phyloP scores from a whole-genome alignment of 2,329 filamentous ascomycete genomes.

The Elsinoe perseae region DNA sequence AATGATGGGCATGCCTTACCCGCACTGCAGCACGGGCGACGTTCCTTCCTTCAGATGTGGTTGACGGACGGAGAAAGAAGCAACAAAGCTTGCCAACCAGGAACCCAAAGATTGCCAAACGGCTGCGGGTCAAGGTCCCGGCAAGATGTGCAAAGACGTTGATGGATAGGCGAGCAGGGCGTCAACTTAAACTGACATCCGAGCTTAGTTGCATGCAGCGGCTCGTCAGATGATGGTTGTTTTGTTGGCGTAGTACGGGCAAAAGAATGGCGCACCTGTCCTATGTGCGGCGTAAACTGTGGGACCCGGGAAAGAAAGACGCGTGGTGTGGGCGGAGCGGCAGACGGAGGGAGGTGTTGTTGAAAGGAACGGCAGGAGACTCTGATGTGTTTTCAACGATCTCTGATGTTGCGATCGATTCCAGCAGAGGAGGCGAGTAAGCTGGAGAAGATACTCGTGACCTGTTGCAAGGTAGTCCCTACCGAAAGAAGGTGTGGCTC shows the following conservation, averaged over 20 bases:
- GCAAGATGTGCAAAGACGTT: neutral
- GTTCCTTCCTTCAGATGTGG: constrained; percentile 4
- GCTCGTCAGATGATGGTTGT: constrained; percentile 1
- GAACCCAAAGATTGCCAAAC: constrained; percentile 11
- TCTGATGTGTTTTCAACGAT: neutral
- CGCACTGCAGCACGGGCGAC: constrained; percentile 5
- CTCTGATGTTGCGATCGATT: neutral
- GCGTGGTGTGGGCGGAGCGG: neutral
- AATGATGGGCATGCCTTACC: constrained; percentile 10
- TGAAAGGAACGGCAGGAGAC: neutral
- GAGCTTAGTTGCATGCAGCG: constrained; percentile 12
- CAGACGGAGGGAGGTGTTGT: neutral
- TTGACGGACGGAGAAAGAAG: constrained; percentile 6
- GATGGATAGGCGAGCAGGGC: constrained; percentile 9
- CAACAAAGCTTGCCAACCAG: constrained; percentile 15
- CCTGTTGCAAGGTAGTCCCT: neutral
- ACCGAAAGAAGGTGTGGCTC: neutral
- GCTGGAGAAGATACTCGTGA: neutral
- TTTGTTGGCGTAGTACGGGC: constrained; percentile 12
- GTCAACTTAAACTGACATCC: constrained; percentile 14
- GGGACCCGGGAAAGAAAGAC: neutral
- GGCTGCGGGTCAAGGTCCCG: constrained; percentile 4
- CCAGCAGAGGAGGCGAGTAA: neutral
- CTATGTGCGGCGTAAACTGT: constrained; percentile 1
- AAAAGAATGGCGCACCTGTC: constrained; percentile 6